Evolutionary conservation across 192 early-diverging fungal species (phyloP).

Genomic region (Mortierella antarctica): DNA sequence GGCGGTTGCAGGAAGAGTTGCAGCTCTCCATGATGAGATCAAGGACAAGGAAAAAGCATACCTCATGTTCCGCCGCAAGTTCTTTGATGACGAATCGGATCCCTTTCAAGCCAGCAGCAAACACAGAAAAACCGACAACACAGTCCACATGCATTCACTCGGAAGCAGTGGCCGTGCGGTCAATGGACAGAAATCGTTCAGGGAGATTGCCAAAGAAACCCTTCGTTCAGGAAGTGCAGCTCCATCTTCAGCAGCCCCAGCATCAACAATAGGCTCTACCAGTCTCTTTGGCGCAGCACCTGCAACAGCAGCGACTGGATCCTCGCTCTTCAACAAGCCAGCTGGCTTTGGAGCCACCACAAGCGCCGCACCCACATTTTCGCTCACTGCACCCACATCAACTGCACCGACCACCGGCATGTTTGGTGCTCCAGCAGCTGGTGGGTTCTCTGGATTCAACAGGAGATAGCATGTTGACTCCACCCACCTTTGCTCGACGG

Average conservation of each 20-base stretch:
- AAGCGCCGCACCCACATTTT: constrained; percentile 12
- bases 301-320: neutral
- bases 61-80: constrained; percentile 42
- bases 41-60: constrained; percentile 49
- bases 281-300: constrained; percentile 10
- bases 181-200: constrained; percentile 30
- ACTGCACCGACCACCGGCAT: constrained; percentile 2
- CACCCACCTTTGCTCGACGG: too few relatives aligned
- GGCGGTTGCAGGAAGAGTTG: constrained; percentile 39
- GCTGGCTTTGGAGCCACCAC: neutral
- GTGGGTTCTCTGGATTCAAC: neutral
- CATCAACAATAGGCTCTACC: neutral
- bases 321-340: neutral
- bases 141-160: constrained; percentile 9
- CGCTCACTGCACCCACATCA: constrained; percentile 8
- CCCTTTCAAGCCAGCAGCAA: constrained; percentile 44
- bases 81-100: constrained; percentile 48
- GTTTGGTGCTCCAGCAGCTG: constrained; percentile 9
- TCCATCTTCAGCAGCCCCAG: neutral
- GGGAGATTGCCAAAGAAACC: constrained; percentile 42
- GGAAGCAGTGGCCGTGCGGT: neutral
- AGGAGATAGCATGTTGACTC: too few relatives aligned
- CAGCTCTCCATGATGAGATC: constrained; percentile 47
- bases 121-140: constrained; percentile 24
- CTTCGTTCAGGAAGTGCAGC: constrained; percentile 19